A percentile compares a stretch with the other conserved stretches of the same genome.
These are phyloP conservation scores for Calonectria henricotiae DNA, from an alignment of 2,329 filamentous ascomycete species.

Conservation along the genomic window DNA sequence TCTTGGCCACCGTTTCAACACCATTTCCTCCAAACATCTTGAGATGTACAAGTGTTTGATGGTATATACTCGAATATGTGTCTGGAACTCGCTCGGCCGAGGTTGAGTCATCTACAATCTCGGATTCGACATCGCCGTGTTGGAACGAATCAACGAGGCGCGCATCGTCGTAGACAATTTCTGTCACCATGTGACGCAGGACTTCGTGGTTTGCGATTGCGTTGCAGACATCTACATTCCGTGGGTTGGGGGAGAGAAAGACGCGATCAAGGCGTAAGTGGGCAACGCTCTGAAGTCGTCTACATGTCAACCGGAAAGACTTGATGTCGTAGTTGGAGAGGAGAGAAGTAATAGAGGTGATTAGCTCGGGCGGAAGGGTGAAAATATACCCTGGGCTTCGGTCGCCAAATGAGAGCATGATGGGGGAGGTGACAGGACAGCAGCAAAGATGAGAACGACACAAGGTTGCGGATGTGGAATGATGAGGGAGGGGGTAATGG, in stretches of 20 bases:
- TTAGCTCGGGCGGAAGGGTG: not conserved
- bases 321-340: conserved; percentile 5
- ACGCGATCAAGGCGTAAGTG: conserved; percentile 49
- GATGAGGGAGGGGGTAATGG: too few species aligned
- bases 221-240: conserved; percentile 59
- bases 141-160: not conserved
- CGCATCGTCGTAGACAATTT: conserved; percentile 61
- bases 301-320: not conserved
- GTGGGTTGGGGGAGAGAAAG: conserved; percentile 61
- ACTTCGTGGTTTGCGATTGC: conserved; percentile 57
- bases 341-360: not conserved
- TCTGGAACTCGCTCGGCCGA: not conserved
- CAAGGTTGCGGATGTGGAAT: too few species aligned
- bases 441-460: too few species aligned
- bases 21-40: too few species aligned
- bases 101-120: too few species aligned
- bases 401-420: not conserved
- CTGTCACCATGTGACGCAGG: conserved; percentile 55
- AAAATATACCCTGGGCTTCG: not conserved
- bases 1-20: too few species aligned
- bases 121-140: too few species aligned
- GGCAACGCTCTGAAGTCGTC: not conserved
- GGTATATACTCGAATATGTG: not conserved
- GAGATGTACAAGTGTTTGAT: not conserved
- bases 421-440: too few species aligned